These are phyloP conservation scores for Aspergillus arachidicola DNA, from an alignment of 2,329 filamentous ascomycete species.

Conservation along the genomic window DNA sequence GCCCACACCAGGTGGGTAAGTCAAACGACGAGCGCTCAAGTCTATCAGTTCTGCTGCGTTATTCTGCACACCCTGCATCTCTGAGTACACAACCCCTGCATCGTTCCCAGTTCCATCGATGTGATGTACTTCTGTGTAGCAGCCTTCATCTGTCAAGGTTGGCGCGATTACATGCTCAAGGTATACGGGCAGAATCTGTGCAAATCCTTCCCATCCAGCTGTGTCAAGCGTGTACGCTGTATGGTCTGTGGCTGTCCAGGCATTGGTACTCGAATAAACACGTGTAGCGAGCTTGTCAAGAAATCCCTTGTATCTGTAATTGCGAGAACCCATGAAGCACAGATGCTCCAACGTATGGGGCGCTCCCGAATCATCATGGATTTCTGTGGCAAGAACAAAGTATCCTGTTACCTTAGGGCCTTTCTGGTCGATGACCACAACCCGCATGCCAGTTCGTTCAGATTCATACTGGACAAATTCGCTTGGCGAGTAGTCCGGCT, in stretches of 20 bases:
- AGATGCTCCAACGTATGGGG: constrained; percentile 84
- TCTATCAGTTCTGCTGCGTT: constrained; percentile 84
- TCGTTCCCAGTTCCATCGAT: constrained; percentile 92
- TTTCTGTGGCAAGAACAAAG: constrained; percentile 94
- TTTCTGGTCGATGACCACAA: constrained; percentile 86
- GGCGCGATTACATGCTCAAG: constrained; percentile 91
- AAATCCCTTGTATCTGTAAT: constrained; percentile 91
- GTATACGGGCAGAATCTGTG: constrained; percentile 91
- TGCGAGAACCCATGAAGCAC: constrained; percentile 88
- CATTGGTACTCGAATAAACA: constrained; percentile 92
- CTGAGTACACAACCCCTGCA: constrained; percentile 95
- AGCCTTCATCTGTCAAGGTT: constrained; percentile 87
- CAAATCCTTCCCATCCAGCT: constrained; percentile 95
- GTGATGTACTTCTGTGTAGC: constrained; percentile 95
- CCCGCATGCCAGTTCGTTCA: constrained; percentile 88
- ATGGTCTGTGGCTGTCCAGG: constrained; percentile 95
- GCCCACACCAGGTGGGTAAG: constrained; percentile 87
- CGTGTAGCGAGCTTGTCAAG: constrained; percentile 91
- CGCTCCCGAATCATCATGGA: constrained; percentile 93
- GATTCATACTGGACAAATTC: constrained; percentile 96
- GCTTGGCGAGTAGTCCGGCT: constrained; percentile 85
- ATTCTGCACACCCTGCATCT: constrained; percentile 97
- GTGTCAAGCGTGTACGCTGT: constrained; percentile 95
- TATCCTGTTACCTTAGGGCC: constrained; percentile 95
- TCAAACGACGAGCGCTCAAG: constrained; percentile 72